phyloP scores from a whole-genome alignment of 2,329 filamentous ascomycete species.

The Ophiosphaerella korrae region DNA sequence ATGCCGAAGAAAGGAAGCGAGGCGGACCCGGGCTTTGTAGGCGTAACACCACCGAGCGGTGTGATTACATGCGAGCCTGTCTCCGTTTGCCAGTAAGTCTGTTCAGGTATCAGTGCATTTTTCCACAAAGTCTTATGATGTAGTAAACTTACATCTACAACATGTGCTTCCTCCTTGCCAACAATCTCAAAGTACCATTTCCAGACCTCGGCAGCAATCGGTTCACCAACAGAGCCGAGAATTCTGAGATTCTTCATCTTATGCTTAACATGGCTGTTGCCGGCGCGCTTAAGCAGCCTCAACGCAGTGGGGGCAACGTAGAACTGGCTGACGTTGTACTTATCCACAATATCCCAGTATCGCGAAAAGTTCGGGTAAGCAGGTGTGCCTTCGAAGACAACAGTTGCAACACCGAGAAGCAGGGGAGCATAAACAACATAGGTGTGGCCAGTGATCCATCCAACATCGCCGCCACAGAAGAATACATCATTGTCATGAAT shows the following conservation, averaged over 20 bases:
- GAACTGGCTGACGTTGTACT: constrained; percentile 95
- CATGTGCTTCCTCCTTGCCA: constrained; percentile 88
- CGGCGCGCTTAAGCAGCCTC: constrained; percentile 91
- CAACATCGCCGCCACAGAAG: constrained; percentile 98
- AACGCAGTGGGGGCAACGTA: constrained; percentile 96
- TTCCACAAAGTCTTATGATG: background rate
- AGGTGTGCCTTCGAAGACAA: constrained; percentile 97
- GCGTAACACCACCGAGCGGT: constrained; percentile 88
- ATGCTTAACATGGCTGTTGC: constrained; percentile 87
- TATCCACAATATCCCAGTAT: constrained; percentile 98
- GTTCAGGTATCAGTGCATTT: constrained; percentile 26
- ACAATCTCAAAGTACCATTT: constrained; percentile 99
- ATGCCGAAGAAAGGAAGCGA: constrained; percentile 98
- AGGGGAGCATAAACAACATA: constrained; percentile 98
- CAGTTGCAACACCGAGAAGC: constrained; percentile 87
- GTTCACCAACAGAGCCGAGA: constrained; percentile 93
- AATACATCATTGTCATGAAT: constrained; percentile 92
- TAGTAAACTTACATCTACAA: constrained; percentile 79
- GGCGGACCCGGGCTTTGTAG: constrained; percentile 94
- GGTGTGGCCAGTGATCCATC: constrained; percentile 98
- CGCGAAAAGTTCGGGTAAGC: constrained; percentile 97
- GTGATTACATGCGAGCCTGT: constrained; percentile 96
- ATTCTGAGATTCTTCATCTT: constrained; percentile 89
- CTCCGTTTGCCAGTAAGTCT: constrained; percentile 99
- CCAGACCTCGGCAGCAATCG: constrained; percentile 97